Conservation (phyloP, 768 basidiomycete species). For the Leccinum uliginosum region DNA sequence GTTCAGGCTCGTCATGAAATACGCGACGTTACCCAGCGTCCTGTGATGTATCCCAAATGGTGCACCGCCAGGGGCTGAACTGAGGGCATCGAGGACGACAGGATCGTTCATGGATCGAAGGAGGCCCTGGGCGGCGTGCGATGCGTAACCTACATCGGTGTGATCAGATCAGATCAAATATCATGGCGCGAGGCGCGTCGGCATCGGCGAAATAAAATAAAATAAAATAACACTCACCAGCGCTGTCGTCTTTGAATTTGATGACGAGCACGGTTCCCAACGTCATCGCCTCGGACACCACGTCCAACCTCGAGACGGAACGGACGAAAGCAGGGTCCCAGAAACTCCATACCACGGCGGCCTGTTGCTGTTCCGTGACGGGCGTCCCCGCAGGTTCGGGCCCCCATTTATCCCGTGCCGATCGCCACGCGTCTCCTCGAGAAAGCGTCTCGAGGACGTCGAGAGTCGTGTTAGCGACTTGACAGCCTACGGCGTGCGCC, state of each 20-base stretch:
- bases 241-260: conserved; percentile 54
- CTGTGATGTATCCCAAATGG: conserved; percentile 77
- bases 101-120: conserved; percentile 48
- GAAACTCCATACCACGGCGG: conserved; percentile 69
- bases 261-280: conserved; percentile 83
- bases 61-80: conserved; percentile 47
- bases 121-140: conserved; percentile 59
- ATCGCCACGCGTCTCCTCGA: conserved; percentile 51
- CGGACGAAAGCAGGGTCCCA: conserved; percentile 77
- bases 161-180: not conserved
- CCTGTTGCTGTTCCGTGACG: not conserved
- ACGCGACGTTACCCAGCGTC: conserved; percentile 88
- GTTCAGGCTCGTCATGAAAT: conserved; percentile 88
- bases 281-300: conserved; percentile 77
- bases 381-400: not conserved
- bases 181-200: not conserved
- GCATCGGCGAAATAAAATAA: not conserved
- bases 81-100: conserved; percentile 22
- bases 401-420: conserved; percentile 58
- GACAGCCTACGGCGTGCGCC: conserved; percentile 89
- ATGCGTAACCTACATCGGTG: conserved; percentile 44
- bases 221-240: conserved; percentile 45
- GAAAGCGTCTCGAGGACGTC: conserved; percentile 52
- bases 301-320: conserved; percentile 47
- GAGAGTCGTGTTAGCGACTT: conserved; percentile 81